phyloP scores from a whole-genome alignment of 306 rosid genomes.

The Senna siamea region DNA sequence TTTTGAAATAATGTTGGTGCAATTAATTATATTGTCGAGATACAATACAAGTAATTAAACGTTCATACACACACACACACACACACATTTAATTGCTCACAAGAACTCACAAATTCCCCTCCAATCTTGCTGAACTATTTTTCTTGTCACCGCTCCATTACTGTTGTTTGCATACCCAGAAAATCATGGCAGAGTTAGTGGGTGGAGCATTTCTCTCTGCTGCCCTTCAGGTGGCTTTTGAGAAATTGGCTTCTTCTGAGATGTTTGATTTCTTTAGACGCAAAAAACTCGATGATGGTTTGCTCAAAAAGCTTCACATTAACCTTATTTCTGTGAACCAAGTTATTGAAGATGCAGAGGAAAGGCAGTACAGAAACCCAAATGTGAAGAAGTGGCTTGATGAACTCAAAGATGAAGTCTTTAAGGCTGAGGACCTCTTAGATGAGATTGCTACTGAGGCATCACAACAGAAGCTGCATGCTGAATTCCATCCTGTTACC shows the following conservation, averaged over 20 bases:
- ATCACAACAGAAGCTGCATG: neutral
- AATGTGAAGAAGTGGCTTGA: slow-evolving; percentile 10
- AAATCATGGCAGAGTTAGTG: neutral
- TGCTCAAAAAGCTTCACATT: neutral
- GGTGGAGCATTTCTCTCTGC: neutral
- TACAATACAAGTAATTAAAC: too few species aligned
- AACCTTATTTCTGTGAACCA: neutral
- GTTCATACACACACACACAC: too few species aligned
- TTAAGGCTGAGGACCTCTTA: neutral
- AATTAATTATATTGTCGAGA: too few species aligned
- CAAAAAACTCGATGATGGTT: neutral
- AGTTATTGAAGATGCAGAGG: slow-evolving; percentile 16
- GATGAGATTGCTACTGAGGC: neutral
- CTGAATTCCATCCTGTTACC: neutral
- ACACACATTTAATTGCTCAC: too few species aligned
- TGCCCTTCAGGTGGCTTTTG: neutral
- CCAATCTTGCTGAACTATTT: too few species aligned
- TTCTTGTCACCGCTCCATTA: too few species aligned
- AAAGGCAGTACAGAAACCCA: neutral
- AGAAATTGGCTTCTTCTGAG: neutral
- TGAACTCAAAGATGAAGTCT: neutral
- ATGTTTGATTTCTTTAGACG: neutral
- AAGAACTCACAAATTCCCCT: too few species aligned
- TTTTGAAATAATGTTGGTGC: too few species aligned
- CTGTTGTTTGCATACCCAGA: neutral